Percentiles rank a stretch among this genome's conserved stretches.
phyloP scores from a whole-genome alignment of 352 stramenopile species.

The Pythium periplocum region DNA sequence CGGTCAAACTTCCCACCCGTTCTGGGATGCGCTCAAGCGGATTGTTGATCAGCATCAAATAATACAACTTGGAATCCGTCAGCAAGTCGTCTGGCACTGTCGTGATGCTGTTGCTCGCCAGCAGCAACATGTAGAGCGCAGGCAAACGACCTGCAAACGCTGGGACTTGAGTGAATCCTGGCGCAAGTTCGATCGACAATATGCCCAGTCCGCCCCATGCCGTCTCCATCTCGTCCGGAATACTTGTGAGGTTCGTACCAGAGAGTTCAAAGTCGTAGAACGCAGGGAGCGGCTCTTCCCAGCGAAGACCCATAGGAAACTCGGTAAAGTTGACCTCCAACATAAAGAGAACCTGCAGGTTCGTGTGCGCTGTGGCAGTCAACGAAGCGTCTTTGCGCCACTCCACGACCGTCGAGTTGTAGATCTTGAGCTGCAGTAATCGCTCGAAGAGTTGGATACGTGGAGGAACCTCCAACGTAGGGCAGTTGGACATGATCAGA shows the following conservation, averaged over 20 bases:
- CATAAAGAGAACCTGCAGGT: conserved; percentile 1
- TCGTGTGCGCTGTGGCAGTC: not conserved
- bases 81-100: conserved; percentile 1
- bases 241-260: too few relatives aligned
- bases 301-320: too few relatives aligned
- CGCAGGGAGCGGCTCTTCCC: too few relatives aligned
- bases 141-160: not conserved
- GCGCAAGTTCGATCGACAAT: not conserved
- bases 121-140: not conserved
- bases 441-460: conserved; percentile 2
- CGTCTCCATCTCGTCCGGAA: too few relatives aligned
- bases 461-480: conserved; percentile 12
- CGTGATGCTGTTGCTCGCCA: conserved; percentile 3
- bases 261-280: too few relatives aligned
- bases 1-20: not conserved
- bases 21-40: not conserved
- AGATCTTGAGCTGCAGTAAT: conserved; percentile 11
- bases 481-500: conserved; percentile 16
- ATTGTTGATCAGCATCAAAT: conserved; percentile 1
- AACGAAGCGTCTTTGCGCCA: conserved; percentile 8
- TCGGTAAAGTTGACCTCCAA: conserved; percentile 9
- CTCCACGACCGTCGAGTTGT: conserved; percentile 13
- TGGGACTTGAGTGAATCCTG: not conserved
- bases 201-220: too few relatives aligned
- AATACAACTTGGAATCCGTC: not conserved